phyloP scores from a whole-genome alignment of 352 stramenopile species.

The Peronospora belbahrii region DNA sequence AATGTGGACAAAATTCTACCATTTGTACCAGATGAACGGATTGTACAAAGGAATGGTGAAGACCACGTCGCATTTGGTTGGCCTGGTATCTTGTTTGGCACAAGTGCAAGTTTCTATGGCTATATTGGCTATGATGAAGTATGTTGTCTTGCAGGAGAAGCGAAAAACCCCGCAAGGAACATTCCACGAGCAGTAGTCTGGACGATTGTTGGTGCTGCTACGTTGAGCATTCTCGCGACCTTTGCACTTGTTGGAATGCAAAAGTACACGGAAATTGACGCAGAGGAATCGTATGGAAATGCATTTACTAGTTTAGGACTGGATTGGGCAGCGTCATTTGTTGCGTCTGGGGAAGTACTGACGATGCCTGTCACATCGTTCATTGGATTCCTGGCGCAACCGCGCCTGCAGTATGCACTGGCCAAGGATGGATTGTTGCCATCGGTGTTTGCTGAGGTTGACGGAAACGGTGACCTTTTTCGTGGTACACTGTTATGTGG shows the following conservation, averaged over 20 bases:
- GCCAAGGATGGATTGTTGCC: constrained; percentile 91
- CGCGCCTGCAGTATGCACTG: constrained; percentile 87
- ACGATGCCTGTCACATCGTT: constrained; percentile 94
- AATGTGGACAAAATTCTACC: constrained; percentile 74
- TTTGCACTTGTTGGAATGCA: constrained; percentile 91
- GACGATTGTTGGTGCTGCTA: constrained; percentile 78
- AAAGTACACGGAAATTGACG: constrained; percentile 77
- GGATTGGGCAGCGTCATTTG: constrained; percentile 74
- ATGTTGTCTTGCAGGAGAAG: constrained; percentile 88
- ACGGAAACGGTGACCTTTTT: constrained; percentile 70
- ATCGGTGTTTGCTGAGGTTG: constrained; percentile 64
- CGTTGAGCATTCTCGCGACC: constrained; percentile 81
- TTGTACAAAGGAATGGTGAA: constrained; percentile 16
- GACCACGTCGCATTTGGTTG: constrained; percentile 52
- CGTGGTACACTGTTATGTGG: constrained; percentile 55
- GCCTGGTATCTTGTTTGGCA: constrained; percentile 81
- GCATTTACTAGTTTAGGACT: constrained; percentile 60
- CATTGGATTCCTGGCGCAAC: constrained; percentile 92
- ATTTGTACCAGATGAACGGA: constrained; percentile 52
- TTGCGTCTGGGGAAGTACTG: constrained; percentile 87
- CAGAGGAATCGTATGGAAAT: constrained; percentile 57
- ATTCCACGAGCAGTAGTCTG: constrained; percentile 87
- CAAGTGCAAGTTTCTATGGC: constrained; percentile 92
- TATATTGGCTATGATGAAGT: constrained; percentile 97
- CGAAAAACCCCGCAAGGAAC: constrained; percentile 77